A percentile compares a stretch with the other conserved stretches of the same genome.
Conservation (phyloP, 257 asterid genomes). For the Solanum pennellii region DNA sequence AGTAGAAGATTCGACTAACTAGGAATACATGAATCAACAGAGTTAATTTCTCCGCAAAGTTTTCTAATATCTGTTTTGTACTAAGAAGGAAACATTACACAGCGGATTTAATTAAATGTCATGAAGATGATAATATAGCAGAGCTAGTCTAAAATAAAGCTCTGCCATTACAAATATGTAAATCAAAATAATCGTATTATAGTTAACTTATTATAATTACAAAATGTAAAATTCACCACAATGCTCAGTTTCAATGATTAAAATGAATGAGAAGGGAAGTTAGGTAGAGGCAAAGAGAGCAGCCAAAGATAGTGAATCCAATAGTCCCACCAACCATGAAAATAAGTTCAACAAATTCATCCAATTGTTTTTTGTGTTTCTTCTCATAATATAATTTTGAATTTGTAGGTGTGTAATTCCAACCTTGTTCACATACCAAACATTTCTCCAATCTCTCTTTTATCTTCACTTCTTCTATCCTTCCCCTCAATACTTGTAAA, state of each 20-base stretch:
- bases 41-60: neutral
- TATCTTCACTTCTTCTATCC: slow-evolving; percentile 31
- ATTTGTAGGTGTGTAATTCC: slow-evolving; percentile 15
- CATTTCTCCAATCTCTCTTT: slow-evolving; percentile 39
- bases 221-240: neutral
- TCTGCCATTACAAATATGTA: neutral
- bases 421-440: slow-evolving; percentile 9
- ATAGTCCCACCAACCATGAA: slow-evolving; percentile 21
- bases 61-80: neutral
- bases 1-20: too few relatives aligned
- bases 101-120: neutral
- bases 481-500: slow-evolving; percentile 28
- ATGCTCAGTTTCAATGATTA: neutral
- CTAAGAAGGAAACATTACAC: too few relatives aligned
- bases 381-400: neutral
- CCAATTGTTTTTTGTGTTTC: neutral
- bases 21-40: too few relatives aligned
- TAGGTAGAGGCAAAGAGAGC: slow-evolving; percentile 29
- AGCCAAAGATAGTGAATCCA: slow-evolving; percentile 27
- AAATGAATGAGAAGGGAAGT: slow-evolving; percentile 28
- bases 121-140: neutral
- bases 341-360: slow-evolving; percentile 10
- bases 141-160: neutral
- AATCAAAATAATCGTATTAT: neutral
- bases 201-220: neutral